Percentiles rank a stretch among this genome's conserved stretches.
Evolutionary conservation across 352 stramenopile genomes (phyloP).

Genomic region (Globisporangium radiosum): DNA sequence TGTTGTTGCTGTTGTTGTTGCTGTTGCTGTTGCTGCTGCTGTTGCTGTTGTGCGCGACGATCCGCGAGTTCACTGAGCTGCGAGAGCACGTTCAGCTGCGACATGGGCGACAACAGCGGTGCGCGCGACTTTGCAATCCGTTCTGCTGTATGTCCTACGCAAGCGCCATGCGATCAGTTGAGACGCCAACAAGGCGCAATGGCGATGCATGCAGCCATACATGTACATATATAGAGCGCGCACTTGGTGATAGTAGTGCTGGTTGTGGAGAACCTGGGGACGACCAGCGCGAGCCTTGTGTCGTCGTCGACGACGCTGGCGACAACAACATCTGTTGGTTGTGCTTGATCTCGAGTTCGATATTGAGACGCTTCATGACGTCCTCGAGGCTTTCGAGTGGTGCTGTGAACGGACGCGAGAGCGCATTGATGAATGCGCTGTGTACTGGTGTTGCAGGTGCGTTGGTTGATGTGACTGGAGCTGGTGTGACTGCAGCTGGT

Average conservation of each 20-base stretch:
- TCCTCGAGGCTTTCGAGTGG: neutral
- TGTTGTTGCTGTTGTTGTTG: neutral
- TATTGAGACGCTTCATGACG: neutral
- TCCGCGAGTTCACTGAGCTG: conserved; percentile 72
- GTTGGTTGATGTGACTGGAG: neutral
- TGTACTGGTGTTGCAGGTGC: too few species aligned
- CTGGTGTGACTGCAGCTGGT: neutral
- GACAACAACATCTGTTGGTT: neutral
- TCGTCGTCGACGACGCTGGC: neutral
- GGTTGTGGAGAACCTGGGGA: neutral
- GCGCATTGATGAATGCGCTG: neutral
- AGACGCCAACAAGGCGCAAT: neutral
- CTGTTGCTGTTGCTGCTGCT: conserved; percentile 1
- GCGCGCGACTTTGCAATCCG: conserved; percentile 6
- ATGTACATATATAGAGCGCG: neutral
- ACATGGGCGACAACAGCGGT: conserved; percentile 51
- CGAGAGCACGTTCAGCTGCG: conserved; percentile 66
- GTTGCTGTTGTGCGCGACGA: conserved; percentile 10
- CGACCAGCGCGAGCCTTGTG: neutral
- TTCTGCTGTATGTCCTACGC: neutral
- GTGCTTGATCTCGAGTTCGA: neutral
- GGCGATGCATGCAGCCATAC: neutral
- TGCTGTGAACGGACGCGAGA: neutral
- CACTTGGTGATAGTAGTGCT: neutral
- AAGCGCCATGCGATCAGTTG: neutral